These are phyloP conservation scores for Boletus patriciae DNA, from an alignment of 768 basidiomycete species.

Conservation along the genomic window DNA sequence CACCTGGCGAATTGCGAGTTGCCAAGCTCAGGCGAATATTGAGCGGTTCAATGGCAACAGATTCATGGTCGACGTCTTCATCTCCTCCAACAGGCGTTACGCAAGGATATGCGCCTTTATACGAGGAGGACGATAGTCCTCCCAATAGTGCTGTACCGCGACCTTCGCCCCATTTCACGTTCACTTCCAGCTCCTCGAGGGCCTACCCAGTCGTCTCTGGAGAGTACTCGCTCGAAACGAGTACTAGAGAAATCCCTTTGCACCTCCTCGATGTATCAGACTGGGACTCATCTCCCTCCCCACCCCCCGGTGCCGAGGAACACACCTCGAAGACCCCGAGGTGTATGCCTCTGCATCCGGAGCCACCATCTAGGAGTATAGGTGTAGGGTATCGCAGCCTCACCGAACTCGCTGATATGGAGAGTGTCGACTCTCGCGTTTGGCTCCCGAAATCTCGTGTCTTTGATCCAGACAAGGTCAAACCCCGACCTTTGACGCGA, in stretches of 20 bases:
- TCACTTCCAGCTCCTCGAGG: conserved; percentile 20
- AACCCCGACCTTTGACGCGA: conserved; percentile 21
- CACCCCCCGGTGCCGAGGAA: conserved; percentile 13
- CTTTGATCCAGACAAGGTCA: conserved; percentile 31
- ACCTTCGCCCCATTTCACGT: conserved; percentile 18
- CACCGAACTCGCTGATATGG: conserved; percentile 13
- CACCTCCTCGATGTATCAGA: conserved; percentile 10
- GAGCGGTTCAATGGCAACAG: conserved; percentile 6
- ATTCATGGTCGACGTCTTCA: conserved; percentile 11
- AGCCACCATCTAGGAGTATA: conserved; percentile 1
- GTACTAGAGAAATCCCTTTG: not conserved
- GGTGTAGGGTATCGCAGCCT: conserved; percentile 26
- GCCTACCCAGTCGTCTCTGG: conserved; percentile 11
- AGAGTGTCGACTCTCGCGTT: conserved; percentile 25
- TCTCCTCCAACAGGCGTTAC: conserved; percentile 32
- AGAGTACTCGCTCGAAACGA: not conserved
- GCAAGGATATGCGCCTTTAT: conserved; percentile 16
- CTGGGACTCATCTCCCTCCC: conserved; percentile 1
- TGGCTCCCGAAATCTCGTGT: conserved; percentile 27
- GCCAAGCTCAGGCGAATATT: conserved; percentile 9
- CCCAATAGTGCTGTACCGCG: conserved; percentile 3
- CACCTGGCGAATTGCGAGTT: not conserved
- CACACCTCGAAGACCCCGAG: conserved; percentile 4
- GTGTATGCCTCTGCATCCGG: conserved; percentile 9
- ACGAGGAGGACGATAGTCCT: conserved; percentile 15